These are phyloP conservation scores for Massarina eburnea DNA, from an alignment of 2,329 filamentous ascomycete species.

Conservation along the genomic window DNA sequence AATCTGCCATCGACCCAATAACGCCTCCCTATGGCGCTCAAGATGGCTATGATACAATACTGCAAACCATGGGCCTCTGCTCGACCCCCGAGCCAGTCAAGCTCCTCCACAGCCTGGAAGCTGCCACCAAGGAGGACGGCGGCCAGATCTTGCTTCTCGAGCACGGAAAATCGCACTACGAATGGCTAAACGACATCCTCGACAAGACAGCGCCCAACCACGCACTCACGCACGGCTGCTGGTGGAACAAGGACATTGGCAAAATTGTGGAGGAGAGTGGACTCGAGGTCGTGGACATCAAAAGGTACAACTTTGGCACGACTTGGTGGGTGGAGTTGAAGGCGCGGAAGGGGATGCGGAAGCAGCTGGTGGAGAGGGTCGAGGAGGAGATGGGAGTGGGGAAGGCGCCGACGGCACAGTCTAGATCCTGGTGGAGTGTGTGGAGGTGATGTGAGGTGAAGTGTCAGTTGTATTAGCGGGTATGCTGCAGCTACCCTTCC, in stretches of 20 bases:
- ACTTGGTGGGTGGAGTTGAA: conserved; percentile 54
- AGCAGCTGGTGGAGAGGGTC: conserved; percentile 10
- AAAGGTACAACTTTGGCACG: conserved; percentile 52
- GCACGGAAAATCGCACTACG: conserved; percentile 52
- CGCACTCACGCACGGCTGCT: conserved; percentile 53
- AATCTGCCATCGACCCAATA: conserved; percentile 48
- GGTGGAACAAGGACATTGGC: conserved; percentile 57
- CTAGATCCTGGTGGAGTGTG: conserved; percentile 38
- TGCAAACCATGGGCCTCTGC: conserved; percentile 57
- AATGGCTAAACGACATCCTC: conserved; percentile 52
- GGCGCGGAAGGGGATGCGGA: conserved; percentile 37
- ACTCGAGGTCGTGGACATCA: conserved; percentile 49
- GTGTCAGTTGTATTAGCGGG: neutral
- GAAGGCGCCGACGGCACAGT: conserved; percentile 19
- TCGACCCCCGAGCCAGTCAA: conserved; percentile 49
- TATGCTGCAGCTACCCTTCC: neutral
- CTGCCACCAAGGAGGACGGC: conserved; percentile 46
- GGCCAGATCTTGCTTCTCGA: conserved; percentile 52
- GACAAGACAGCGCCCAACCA: conserved; percentile 51
- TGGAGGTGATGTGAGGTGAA: conserved; percentile 37
- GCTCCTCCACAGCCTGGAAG: conserved; percentile 49
- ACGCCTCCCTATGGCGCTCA: conserved; percentile 44
- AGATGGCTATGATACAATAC: conserved; percentile 51
- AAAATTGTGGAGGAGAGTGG: conserved; percentile 51
- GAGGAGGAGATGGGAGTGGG: conserved; percentile 13